Conservation (phyloP, 768 basidiomycete genomes). For the Boletus subcaerulescens region DNA sequence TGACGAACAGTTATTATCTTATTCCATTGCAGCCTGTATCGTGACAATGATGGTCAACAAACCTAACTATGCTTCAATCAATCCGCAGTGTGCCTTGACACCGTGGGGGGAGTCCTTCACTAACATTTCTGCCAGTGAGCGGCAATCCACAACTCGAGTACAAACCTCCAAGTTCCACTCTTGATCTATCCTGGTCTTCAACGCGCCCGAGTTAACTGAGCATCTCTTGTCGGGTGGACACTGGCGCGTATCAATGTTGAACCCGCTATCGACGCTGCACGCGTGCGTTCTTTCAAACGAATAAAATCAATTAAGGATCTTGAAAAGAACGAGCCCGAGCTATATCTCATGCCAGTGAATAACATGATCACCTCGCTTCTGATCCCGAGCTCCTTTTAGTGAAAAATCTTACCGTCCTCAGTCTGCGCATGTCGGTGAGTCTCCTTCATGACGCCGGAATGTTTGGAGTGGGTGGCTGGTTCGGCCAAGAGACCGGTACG, state of each 20-base stretch:
- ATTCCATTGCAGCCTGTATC: too few relatives aligned
- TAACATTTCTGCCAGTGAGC: neutral
- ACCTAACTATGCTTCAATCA: too few relatives aligned
- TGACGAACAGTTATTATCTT: too few relatives aligned
- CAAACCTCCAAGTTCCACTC: constrained; percentile 45
- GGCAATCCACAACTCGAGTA: constrained; percentile 42
- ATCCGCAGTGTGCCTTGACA: too few relatives aligned
- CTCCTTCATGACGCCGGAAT: neutral
- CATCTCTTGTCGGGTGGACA: constrained; percentile 25
- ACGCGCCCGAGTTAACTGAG: constrained; percentile 38
- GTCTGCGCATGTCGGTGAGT: constrained; percentile 48
- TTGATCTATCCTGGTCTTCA: constrained; percentile 47
- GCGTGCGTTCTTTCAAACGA: constrained; percentile 24
- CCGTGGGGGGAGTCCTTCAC: neutral
- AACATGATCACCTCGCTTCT: constrained; percentile 60
- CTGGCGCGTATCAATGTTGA: constrained; percentile 37
- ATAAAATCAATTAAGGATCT: constrained; percentile 27
- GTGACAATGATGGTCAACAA: too few relatives aligned
- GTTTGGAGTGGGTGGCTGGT: neutral
- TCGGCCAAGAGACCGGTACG: neutral
- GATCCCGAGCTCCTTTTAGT: constrained; percentile 50
- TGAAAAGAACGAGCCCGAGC: constrained; percentile 47
- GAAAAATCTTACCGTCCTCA: constrained; percentile 56
- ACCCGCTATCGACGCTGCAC: constrained; percentile 24
- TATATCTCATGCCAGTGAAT: constrained; percentile 54